phyloP scores from a whole-genome alignment of 352 stramenopile species.

The Globisporangium takayamanum region DNA sequence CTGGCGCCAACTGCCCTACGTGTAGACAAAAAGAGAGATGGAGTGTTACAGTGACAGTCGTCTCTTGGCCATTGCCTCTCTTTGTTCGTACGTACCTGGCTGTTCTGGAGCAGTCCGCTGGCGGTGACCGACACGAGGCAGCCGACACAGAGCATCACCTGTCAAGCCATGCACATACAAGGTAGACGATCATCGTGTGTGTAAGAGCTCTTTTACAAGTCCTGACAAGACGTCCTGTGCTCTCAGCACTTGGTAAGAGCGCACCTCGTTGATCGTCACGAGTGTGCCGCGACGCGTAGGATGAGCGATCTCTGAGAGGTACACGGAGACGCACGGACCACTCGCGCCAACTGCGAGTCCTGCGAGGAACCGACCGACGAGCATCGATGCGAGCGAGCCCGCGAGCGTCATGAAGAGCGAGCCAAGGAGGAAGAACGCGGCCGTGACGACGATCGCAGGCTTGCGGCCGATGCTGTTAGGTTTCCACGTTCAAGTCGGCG shows the following conservation, averaged over 20 bases:
- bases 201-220: neutral
- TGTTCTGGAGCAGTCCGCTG: constrained; percentile 33
- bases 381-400: constrained; percentile 31
- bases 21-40: neutral
- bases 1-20: constrained; percentile 45
- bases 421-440: constrained; percentile 46
- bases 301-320: constrained; percentile 58
- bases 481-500: neutral
- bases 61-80: too few species aligned
- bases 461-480: constrained; percentile 48
- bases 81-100: constrained; percentile 11
- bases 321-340: constrained; percentile 56
- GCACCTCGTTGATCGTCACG: constrained; percentile 60
- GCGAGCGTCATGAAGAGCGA: constrained; percentile 70
- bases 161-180: neutral
- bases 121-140: constrained; percentile 59
- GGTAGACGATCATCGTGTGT: neutral
- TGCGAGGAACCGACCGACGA: constrained; percentile 60
- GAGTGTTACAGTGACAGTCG: neutral
- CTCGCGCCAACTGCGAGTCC: constrained; percentile 57
- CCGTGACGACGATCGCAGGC: constrained; percentile 52
- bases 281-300: constrained; percentile 47
- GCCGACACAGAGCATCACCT: constrained; percentile 70
- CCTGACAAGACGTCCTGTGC: too few species aligned
- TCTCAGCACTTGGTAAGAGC: neutral